Conservation (phyloP, 257 asterid species). For the Handroanthus guayacan region DNA sequence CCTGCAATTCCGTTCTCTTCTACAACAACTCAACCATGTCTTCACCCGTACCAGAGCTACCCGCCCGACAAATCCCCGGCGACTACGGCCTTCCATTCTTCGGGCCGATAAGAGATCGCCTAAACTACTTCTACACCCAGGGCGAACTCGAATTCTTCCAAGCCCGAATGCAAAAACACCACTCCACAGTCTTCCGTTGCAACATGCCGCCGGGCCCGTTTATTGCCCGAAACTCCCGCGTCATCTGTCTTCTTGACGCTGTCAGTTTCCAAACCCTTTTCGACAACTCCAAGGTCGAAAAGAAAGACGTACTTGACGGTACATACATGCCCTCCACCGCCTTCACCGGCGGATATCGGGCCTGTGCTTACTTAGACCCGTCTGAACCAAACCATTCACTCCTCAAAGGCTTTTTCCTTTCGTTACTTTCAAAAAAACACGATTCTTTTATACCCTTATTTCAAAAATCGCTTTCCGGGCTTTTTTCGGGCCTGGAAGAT, state of each 20-base stretch:
- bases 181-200: slow-evolving; percentile 63
- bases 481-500: slow-evolving; percentile 57
- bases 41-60: slow-evolving; percentile 5
- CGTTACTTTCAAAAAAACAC: slow-evolving; percentile 47
- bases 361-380: slow-evolving; percentile 74
- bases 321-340: slow-evolving; percentile 74
- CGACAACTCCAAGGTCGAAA: slow-evolving; percentile 77
- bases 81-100: slow-evolving; percentile 52
- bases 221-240: slow-evolving; percentile 47
- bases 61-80: slow-evolving; percentile 59
- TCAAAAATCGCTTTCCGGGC: slow-evolving; percentile 40
- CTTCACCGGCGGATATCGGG: slow-evolving; percentile 72
- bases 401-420: slow-evolving; percentile 53
- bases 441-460: slow-evolving; percentile 53
- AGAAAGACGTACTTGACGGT: slow-evolving; percentile 75
- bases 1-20: neutral
- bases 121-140: slow-evolving; percentile 53
- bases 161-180: slow-evolving; percentile 46
- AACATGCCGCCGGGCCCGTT: slow-evolving; percentile 82
- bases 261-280: slow-evolving; percentile 68
- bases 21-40: slow-evolving; percentile 6
- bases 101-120: slow-evolving; percentile 59
- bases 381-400: slow-evolving; percentile 57
- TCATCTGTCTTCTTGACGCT: slow-evolving; percentile 71
- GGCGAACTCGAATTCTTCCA: slow-evolving; percentile 57